Base-by-base conservation (phyloP, 2,329 filamentous ascomycete genomes). In the Penicillium vulpinum region DNA sequence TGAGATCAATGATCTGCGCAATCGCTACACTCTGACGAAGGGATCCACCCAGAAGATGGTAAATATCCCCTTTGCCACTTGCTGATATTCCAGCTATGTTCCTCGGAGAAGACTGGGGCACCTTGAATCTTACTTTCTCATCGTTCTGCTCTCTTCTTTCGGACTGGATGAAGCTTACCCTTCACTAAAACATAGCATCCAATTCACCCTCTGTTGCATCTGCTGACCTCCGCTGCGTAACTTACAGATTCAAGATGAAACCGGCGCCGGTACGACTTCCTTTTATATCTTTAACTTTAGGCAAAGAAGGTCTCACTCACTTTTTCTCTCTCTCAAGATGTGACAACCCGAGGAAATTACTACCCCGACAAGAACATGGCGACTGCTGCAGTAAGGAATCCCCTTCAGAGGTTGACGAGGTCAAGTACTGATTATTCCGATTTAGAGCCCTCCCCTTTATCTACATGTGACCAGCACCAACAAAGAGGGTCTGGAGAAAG, bases 221-320 rank as follows among this genome's bases (percentile, higher is more conserved):
- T 94, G 91, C 92, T 97, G 87, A 97, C 92, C 86, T 88, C 83
- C 80, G 79, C 79, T 88, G 83, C 87, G 85, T 94, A 87, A 86
- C 79, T 89, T 90, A 71, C 92, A 99, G 94, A 99, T 99, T 73
- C 96, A 96, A 88, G 93, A 97, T 82, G 91, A 97, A 73, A 97
- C 93, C 88, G 94, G 94, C 85, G 93, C 94, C 84, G 94, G 94
- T 99, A 99, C 88, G 92, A 86, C 82, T 75, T 77, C 75, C 68
- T 59, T 62, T 69, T 69, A 66, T 58, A 66, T 67, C 64, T 67
- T 74, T 77, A 76, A 74, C 70, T 74, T 75, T 77, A 77, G 69
- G 75, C 74, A 64, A 76, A 72, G 77, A 79, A 84, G 81, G 84
- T 87, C 80, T 84, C 72, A 80, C 73, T 80, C 76, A 79, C 77